phyloP scores from a whole-genome alignment of 345 rosid species.

The Eucalyptus pauciflora region DNA sequence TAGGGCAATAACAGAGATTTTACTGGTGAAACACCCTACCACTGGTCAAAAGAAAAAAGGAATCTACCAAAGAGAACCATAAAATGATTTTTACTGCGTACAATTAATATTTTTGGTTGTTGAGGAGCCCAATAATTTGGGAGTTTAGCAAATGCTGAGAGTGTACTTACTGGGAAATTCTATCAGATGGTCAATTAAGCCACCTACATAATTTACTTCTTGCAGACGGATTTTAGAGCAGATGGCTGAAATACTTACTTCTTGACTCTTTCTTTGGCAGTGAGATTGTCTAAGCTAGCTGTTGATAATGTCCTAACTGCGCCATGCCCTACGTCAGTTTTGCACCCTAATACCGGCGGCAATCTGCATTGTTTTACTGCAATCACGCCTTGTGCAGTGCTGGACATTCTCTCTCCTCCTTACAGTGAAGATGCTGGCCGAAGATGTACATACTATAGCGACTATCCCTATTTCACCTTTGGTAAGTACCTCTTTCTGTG shows the following conservation, averaged over 20 bases:
- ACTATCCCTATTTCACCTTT: slow-evolving; percentile 56
- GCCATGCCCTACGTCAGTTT: slow-evolving; percentile 48
- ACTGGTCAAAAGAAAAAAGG: neutral
- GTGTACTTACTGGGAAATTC: neutral
- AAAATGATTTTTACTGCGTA: neutral
- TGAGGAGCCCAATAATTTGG: neutral
- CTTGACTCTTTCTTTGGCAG: slow-evolving; percentile 26
- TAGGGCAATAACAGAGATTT: neutral
- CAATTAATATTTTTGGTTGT: neutral
- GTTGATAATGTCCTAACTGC: slow-evolving; percentile 61
- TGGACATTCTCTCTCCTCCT: slow-evolving; percentile 88
- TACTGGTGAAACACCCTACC: neutral
- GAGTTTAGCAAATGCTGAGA: neutral
- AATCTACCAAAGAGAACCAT: neutral
- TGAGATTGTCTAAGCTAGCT: slow-evolving; percentile 50
- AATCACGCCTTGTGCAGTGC: slow-evolving; percentile 79
- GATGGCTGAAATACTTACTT: neutral
- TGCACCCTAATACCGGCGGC: slow-evolving; percentile 78
- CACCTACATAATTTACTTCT: neutral
- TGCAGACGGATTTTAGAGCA: neutral
- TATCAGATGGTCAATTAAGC: neutral
- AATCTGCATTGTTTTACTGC: slow-evolving; percentile 95
- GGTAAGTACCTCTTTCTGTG: slow-evolving; percentile 22
- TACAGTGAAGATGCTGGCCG: slow-evolving; percentile 70
- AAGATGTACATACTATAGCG: slow-evolving; percentile 71